These are phyloP conservation scores for Pseudogymnoascus sp. DNA, from an alignment of 2,329 filamentous ascomycete species.

Conservation along the genomic window DNA sequence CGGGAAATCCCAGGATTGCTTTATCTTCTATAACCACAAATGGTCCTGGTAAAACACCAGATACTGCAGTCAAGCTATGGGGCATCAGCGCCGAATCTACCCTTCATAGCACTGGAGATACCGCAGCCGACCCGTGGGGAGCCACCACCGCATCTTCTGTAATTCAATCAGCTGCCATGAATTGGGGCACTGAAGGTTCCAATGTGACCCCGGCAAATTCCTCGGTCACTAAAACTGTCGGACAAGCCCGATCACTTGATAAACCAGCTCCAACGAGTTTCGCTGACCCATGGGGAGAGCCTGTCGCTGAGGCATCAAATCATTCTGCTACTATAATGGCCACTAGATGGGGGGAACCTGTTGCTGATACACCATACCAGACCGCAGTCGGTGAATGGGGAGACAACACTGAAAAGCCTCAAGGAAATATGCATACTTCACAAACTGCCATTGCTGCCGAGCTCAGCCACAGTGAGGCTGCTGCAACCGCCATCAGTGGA, in stretches of 20 bases:
- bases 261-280: neutral
- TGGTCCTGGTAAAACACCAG: neutral
- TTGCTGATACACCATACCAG: neutral
- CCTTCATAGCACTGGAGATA: neutral
- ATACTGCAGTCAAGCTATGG: neutral
- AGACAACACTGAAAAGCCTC: neutral
- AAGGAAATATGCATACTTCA: neutral
- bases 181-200: neutral
- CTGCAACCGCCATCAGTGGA: neutral
- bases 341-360: neutral
- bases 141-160: neutral
- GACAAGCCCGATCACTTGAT: neutral
- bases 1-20: neutral
- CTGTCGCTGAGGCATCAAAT: neutral
- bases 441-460: neutral
- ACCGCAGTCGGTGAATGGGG: neutral
- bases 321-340: neutral
- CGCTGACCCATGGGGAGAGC: neutral
- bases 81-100: neutral
- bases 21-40: neutral
- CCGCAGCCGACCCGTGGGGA: neutral
- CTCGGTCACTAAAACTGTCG: neutral
- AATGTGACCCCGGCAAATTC: neutral
- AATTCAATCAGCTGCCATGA: neutral
- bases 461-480: neutral